Conservation (phyloP, 805 yeast genomes). For the Jamesozyma rosinii region DNA sequence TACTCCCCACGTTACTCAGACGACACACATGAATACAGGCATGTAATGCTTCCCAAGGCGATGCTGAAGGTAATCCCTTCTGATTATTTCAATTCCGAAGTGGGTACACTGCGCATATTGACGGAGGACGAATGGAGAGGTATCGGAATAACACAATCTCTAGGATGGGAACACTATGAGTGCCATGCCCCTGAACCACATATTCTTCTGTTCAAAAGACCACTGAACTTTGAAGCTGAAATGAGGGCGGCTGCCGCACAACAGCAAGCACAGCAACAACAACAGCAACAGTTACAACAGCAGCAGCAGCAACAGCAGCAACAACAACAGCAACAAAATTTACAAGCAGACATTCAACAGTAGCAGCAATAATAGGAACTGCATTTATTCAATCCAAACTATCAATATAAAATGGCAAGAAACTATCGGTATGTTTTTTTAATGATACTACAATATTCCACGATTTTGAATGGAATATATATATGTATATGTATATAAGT, state of each 20-base stretch:
- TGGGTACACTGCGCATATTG: slow-evolving; percentile 85
- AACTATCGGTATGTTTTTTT: background rate
- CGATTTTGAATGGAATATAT: background rate
- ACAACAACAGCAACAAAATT: background rate
- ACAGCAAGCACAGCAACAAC: slow-evolving; percentile 20
- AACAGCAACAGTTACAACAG: slow-evolving; percentile 4
- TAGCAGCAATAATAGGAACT: background rate
- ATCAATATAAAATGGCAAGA: background rate
- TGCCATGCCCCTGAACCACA: slow-evolving; percentile 99
- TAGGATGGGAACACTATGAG: slow-evolving; percentile 97
- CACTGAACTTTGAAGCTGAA: slow-evolving; percentile 43
- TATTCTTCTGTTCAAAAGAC: slow-evolving; percentile 75
- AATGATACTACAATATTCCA: background rate
- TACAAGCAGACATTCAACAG: background rate
- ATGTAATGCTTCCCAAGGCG: slow-evolving; percentile 92
- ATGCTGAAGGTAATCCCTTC: slow-evolving; percentile 90
- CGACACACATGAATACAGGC: slow-evolving; percentile 86
- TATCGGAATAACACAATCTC: slow-evolving; percentile 88
- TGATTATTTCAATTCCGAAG: slow-evolving; percentile 86
- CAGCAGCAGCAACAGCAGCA: background rate
- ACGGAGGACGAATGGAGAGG: slow-evolving; percentile 99
- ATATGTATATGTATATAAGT: too few species aligned
- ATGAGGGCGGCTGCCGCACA: slow-evolving; percentile 28
- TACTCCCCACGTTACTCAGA: slow-evolving; percentile 88
- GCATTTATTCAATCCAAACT: background rate